Conservation (phyloP, 139 green algal genomes). For the Nannochloris sp. region DNA sequence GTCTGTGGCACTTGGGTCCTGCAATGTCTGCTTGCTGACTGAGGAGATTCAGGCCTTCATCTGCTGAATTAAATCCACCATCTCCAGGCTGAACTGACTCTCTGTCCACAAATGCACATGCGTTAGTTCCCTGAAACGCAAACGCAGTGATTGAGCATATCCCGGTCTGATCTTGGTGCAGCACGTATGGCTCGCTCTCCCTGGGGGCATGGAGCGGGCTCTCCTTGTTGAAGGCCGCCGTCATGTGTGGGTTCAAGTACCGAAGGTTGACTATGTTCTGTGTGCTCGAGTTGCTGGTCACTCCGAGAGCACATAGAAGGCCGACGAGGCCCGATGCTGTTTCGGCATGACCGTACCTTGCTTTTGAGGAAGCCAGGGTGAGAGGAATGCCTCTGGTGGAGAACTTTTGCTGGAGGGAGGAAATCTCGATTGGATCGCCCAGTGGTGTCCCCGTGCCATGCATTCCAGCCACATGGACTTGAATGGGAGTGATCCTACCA, state of each 20-base stretch:
- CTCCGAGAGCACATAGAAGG: constrained; percentile 2
- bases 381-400: neutral
- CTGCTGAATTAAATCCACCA: no score
- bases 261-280: neutral
- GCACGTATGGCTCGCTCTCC: no score
- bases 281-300: neutral
- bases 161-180: no score
- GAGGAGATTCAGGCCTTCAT: no score
- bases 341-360: constrained; percentile 59
- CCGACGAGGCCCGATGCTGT: constrained; percentile 53
- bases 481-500: neutral
- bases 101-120: constrained; percentile 12
- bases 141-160: constrained; percentile 16
- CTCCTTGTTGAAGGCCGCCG: no score
- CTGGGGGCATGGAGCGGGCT: no score
- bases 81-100: neutral
- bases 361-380: constrained; percentile 50
- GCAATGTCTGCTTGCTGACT: no score
- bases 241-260: neutral
- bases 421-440: constrained; percentile 73
- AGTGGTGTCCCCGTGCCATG: constrained; percentile 55
- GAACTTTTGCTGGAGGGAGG: constrained; percentile 27
- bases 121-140: constrained; percentile 45
- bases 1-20: no score
- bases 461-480: neutral